phyloP scores from a whole-genome alignment of 495 filamentous ascomycete species.

The Trichoderma gamsii region DNA sequence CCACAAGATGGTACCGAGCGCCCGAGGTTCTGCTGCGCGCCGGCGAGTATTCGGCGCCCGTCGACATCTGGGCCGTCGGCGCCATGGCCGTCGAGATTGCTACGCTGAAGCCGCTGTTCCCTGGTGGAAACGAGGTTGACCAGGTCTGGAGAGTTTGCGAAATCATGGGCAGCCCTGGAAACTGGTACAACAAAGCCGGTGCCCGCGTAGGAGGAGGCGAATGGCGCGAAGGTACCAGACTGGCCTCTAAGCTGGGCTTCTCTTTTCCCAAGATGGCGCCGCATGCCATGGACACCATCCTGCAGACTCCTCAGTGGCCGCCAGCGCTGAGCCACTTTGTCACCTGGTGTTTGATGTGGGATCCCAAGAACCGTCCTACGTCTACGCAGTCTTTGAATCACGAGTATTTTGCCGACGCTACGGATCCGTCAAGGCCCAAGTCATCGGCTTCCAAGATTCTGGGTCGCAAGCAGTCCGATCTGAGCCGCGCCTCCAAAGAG shows the following conservation, averaged over 20 bases:
- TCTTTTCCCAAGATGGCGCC: slow-evolving; percentile 99
- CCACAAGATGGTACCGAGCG: slow-evolving; percentile 96
- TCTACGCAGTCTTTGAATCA: slow-evolving; percentile 87
- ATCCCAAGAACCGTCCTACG: slow-evolving; percentile 90
- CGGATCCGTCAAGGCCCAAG: slow-evolving; percentile 88
- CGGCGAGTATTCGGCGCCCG: slow-evolving; percentile 94
- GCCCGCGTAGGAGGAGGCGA: slow-evolving; percentile 89
- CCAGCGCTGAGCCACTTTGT: slow-evolving; percentile 82
- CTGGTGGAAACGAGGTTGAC: slow-evolving; percentile 96
- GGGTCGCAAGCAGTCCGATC: slow-evolving; percentile 79
- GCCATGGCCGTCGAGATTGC: slow-evolving; percentile 99
- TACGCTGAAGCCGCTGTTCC: slow-evolving; percentile 94
- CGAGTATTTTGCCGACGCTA: slow-evolving; percentile 93
- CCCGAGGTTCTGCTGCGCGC: slow-evolving; percentile 92
- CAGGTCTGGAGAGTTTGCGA: slow-evolving; percentile 99
- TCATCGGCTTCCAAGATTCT: slow-evolving; percentile 79
- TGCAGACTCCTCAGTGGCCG: slow-evolving; percentile 88
- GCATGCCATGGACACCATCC: slow-evolving; percentile 90
- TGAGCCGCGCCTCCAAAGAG: slow-evolving; percentile 59
- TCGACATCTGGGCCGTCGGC: slow-evolving; percentile 97
- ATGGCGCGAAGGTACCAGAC: slow-evolving; percentile 88
- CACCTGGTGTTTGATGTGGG: slow-evolving; percentile 99
- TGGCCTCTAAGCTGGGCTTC: slow-evolving; percentile 95
- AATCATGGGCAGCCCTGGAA: slow-evolving; percentile 98
- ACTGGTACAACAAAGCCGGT: slow-evolving; percentile 92